phyloP scores from a whole-genome alignment of 73 alveolate genomes.

The Blepharisma stoltei region DNA sequence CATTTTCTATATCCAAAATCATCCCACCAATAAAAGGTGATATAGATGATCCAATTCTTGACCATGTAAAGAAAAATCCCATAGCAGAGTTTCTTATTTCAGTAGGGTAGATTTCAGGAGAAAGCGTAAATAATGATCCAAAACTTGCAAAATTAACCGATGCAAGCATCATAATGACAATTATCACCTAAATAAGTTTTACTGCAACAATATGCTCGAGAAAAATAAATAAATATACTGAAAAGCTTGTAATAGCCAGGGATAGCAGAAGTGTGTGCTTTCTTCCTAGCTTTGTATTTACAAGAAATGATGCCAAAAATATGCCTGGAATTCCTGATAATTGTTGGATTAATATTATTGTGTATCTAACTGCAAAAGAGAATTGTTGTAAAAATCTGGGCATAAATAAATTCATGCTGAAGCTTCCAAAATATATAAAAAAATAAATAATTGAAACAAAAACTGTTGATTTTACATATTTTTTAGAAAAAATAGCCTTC shows the following conservation, averaged over 20 bases:
- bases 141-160: background rate
- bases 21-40: background rate
- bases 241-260: background rate
- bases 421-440: background rate
- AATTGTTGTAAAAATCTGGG: background rate
- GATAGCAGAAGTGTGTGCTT: background rate
- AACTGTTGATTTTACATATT: background rate
- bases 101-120: constrained; percentile 2
- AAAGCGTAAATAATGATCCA: background rate
- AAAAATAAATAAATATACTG: background rate
- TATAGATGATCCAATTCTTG: background rate
- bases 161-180: background rate
- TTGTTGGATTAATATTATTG: constrained; percentile 2
- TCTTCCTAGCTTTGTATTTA: background rate
- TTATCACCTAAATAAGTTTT: background rate
- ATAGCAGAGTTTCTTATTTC: background rate
- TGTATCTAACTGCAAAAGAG: no score
- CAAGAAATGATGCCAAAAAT: background rate
- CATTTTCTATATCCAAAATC: background rate
- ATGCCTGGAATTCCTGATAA: constrained; percentile 12
- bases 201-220: no score
- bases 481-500: background rate
- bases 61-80: background rate
- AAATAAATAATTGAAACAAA: background rate
- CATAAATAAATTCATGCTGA: background rate